Base-by-base conservation (phyloP, 331 rosid species). In the Spiraea crenata region DNA sequence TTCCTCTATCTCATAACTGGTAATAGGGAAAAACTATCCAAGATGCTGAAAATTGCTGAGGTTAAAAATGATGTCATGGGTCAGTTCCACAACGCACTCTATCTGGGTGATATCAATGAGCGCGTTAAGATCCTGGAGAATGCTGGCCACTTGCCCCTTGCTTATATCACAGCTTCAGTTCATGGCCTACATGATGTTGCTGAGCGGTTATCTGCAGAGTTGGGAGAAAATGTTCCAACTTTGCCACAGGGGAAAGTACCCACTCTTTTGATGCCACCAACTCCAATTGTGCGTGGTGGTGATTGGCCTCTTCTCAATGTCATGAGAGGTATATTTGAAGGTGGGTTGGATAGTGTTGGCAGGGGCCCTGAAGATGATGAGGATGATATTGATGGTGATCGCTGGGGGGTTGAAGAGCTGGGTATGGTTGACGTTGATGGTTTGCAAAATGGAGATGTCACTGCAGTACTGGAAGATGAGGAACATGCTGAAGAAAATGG, bases 51-150 rank as follows among this genome's bases (percentile, higher is more conserved):
- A 87, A 91, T 95, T 78, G 99, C 99, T 52, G 97, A 89, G 83
- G 96, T 95, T n/a, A 95, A 91, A 73, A 91, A 95, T 79, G 97
- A 95, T 74, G 97, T 95, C 75, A 95, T 95, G 99, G 97, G 99
- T 54, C 99, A 95, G 70, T 95, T 95, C 78, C 99, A 95, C 80
- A 95, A 95, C 76, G 96, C 99, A 55, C 66, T 91, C 37, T 95
- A 95, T 80, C 70, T 95, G 80, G 99, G 99, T 55, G 88, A 89
- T 79, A 80, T 91, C 39, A 77, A 79, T 39, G 99, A 95, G 71
- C 96, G 97, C n/a, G 79, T 93, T 57, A 95, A 89, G 86, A 87
- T 95, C 68, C 85, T 95, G 85, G 99, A 95, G 83, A 87, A 85
- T 71, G 96, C 75, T 56, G 97, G 99, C 19, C 99, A 95, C 77